Conservation (phyloP, 352 stramenopile species). For the Elongisporangium senticosum region DNA sequence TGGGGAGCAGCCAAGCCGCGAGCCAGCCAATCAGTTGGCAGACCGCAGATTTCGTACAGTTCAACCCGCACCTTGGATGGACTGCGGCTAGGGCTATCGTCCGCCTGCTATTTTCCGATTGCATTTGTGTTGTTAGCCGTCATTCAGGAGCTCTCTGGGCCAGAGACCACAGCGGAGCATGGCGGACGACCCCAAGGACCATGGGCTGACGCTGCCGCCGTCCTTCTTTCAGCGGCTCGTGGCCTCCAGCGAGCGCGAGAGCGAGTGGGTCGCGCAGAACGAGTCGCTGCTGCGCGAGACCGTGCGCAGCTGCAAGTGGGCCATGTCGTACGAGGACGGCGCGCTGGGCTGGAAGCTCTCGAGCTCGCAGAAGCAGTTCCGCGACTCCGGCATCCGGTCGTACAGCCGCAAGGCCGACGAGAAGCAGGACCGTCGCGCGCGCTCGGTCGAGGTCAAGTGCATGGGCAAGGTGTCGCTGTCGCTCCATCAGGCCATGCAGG, state of each 20-base stretch:
- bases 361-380: constrained; percentile 63
- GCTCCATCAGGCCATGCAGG: constrained; percentile 37
- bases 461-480: constrained; percentile 49
- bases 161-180: neutral
- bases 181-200: neutral
- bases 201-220: constrained; percentile 31
- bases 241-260: constrained; percentile 34
- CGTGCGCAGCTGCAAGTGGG: constrained; percentile 37
- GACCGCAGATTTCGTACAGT: neutral
- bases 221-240: constrained; percentile 40
- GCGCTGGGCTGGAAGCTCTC: constrained; percentile 59
- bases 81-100: neutral
- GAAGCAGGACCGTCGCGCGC: constrained; percentile 24
- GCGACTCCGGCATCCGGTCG: constrained; percentile 54
- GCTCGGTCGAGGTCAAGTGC: constrained; percentile 56
- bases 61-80: neutral
- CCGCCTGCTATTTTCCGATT: neutral
- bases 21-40: neutral
- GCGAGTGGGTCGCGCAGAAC: constrained; percentile 24
- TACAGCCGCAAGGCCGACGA: constrained; percentile 41
- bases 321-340: constrained; percentile 57
- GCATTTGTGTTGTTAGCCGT: too few relatives aligned
- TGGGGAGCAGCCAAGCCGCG: neutral
- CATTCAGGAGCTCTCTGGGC: neutral
- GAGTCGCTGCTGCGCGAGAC: constrained; percentile 30